phyloP scores from a whole-genome alignment of 1,284 basidiomycete genomes.

The Exobasidium cylindrosporum region DNA sequence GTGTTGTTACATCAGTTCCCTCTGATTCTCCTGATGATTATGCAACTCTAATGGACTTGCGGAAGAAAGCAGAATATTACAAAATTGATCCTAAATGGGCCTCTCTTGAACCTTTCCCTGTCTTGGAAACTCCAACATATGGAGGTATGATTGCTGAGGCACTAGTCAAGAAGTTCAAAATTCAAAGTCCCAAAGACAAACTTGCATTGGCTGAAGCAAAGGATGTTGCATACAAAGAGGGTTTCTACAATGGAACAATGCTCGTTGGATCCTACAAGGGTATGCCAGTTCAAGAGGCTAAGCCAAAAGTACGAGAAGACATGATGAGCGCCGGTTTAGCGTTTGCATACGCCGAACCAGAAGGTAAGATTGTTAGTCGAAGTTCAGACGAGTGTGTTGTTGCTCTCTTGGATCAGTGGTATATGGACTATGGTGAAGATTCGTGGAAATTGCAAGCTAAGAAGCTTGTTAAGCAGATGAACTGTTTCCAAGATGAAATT shows the following conservation, averaged over 20 bases:
- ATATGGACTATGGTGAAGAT: slow-evolving; percentile 93
- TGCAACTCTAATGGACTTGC: slow-evolving; percentile 82
- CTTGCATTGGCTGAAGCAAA: slow-evolving; percentile 87
- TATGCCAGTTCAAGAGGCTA: slow-evolving; percentile 81
- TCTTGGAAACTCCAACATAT: slow-evolving; percentile 83
- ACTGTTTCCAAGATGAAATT: slow-evolving; percentile 84
- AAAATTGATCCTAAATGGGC: slow-evolving; percentile 90
- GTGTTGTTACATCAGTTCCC: slow-evolving; percentile 96
- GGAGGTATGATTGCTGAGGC: slow-evolving; percentile 87
- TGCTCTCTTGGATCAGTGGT: slow-evolving; percentile 98
- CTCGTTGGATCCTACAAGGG: slow-evolving; percentile 84
- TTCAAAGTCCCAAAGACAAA: slow-evolving; percentile 87
- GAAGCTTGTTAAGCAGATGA: slow-evolving; percentile 80
- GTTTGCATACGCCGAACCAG: slow-evolving; percentile 92
- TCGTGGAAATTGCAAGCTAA: slow-evolving; percentile 82
- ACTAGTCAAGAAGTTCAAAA: slow-evolving; percentile 84
- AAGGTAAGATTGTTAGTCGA: slow-evolving; percentile 83
- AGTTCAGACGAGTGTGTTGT: slow-evolving; percentile 95
- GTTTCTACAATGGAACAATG: slow-evolving; percentile 93
- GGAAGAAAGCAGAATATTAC: slow-evolving; percentile 97
- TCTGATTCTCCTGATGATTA: slow-evolving; percentile 99
- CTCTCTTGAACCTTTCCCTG: slow-evolving; percentile 78
- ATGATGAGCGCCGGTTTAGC: slow-evolving; percentile 78
- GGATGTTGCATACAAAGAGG: slow-evolving; percentile 97
- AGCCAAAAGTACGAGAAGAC: slow-evolving; percentile 77